Base-by-base conservation (phyloP, 2,329 filamentous ascomycete species). In the Fusarium sp. region DNA sequence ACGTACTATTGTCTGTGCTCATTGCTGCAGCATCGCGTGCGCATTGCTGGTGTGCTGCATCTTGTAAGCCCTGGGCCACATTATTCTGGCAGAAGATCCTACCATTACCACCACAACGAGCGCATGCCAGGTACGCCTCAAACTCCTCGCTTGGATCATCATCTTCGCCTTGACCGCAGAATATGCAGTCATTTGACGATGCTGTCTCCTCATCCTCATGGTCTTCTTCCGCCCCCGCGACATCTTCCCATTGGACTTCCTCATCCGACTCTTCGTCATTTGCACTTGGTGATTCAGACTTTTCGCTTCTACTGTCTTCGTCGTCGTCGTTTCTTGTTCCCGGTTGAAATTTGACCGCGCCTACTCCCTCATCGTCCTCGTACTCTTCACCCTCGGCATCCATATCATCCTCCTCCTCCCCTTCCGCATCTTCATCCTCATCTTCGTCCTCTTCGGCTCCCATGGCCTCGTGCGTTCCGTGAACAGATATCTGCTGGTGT, bases 11-110 rank as follows among this genome's bases (percentile, higher is more conserved):
- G 19, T 68, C 56, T 43, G 72, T 70, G 21, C 66, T 75, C 70
- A 77, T 69, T 11, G 75, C 73, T 15, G 68, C 75, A 78, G 86
- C 85, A 73, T 90, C 85, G 72, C 89, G 87, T 55, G 92, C 93
- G 78, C 94, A 97, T 83, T 95, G 90, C 75, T 90, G 88, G 80
- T 98, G 94, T 71, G 93, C 94, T 97, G 79, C 73, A 79, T 70
- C 76, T 54, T 63, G 72, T 84, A 70, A 82, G 78, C 25, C 6
- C 25, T 9, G 10, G 36, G 35, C 71, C 66, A 36, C 49, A 63
- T 59, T 53, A 56, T 58, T 63, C 33, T 27, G 17, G 48, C 50
- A 61, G 25, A 36, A 43, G 49, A 43, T 85, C 91, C 77, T 81
- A 96, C 93, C 88, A 76, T 92, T 90, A 72, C 94, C 90, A 65